These are phyloP conservation scores for Trichosporon asahii DNA, from an alignment of 1,284 basidiomycete genomes.

Conservation along the genomic window DNA sequence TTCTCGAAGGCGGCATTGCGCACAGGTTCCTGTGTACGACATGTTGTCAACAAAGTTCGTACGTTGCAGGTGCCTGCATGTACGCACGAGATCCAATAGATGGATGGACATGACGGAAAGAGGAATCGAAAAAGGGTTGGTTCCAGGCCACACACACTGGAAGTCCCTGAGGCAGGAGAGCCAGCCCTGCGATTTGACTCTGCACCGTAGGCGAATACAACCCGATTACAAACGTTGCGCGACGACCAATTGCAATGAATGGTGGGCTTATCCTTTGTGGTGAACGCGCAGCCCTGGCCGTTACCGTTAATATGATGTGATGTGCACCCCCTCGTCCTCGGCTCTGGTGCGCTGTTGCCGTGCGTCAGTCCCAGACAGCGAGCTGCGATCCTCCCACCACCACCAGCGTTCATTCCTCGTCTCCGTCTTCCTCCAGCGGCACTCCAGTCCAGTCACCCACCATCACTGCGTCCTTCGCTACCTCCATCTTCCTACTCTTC, in stretches of 20 bases:
- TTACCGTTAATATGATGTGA: slow-evolving; percentile 2
- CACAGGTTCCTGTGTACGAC: background rate
- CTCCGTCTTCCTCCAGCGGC: background rate
- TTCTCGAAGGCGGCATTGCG: background rate
- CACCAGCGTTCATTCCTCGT: background rate
- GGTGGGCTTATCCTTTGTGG: background rate
- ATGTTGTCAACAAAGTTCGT: background rate
- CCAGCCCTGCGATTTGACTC: background rate
- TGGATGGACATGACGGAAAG: slow-evolving; percentile 6
- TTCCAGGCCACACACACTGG: background rate
- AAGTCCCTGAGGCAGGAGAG: background rate
- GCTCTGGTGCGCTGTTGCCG: background rate
- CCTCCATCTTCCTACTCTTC: background rate
- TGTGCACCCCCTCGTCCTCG: background rate
- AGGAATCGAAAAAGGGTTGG: slow-evolving; percentile 7
- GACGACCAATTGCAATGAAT: background rate
- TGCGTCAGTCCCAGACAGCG: background rate
- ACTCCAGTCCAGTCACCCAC: background rate
- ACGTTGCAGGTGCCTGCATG: background rate
- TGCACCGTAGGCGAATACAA: background rate
- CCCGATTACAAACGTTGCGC: background rate
- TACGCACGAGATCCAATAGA: background rate
- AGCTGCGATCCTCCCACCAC: background rate
- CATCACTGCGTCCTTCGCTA: background rate
- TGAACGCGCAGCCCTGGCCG: background rate